phyloP scores from a whole-genome alignment of 805 yeast species.

The Candida golubevii region DNA sequence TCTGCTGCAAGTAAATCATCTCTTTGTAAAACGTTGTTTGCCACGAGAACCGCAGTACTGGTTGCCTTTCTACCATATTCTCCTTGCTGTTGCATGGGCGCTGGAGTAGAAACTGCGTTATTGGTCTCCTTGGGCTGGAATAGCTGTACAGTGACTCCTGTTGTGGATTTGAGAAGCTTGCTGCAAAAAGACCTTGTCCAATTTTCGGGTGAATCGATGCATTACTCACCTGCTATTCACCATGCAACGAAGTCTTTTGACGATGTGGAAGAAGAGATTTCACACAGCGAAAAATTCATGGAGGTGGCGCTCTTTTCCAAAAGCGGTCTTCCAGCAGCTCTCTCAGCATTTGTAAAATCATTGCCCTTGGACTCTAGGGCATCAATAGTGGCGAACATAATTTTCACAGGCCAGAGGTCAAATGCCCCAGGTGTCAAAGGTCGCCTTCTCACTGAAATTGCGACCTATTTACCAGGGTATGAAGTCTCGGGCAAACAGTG shows the following conservation, averaged over 20 bases:
- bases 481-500: conserved; percentile 8
- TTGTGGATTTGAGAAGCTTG: conserved; percentile 11
- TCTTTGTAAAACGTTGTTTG: conserved; percentile 11
- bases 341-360: conserved; percentile 3
- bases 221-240: conserved; percentile 4
- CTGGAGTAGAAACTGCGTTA: conserved; percentile 12
- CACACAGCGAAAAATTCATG: background rate
- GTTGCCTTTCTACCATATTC: conserved; percentile 13
- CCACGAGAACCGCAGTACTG: conserved; percentile 6
- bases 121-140: conserved; percentile 15
- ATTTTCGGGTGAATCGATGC: conserved; percentile 11
- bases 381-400: conserved; percentile 8
- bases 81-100: conserved; percentile 12
- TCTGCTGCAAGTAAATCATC: conserved; percentile 8
- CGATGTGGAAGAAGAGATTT: conserved; percentile 6
- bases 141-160: conserved; percentile 5
- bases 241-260: background rate
- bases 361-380: conserved; percentile 11
- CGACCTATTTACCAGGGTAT: conserved; percentile 2
- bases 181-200: conserved; percentile 1
- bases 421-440: conserved; percentile 8
- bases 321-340: background rate
- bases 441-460: conserved; percentile 5
- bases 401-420: conserved; percentile 9
- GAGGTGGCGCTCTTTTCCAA: conserved; percentile 1